A percentile compares a stretch with the other conserved stretches of the same genome.
phyloP scores from a whole-genome alignment of 2,329 filamentous ascomycete genomes.

The Aspergillus pseudoviridinutans region DNA sequence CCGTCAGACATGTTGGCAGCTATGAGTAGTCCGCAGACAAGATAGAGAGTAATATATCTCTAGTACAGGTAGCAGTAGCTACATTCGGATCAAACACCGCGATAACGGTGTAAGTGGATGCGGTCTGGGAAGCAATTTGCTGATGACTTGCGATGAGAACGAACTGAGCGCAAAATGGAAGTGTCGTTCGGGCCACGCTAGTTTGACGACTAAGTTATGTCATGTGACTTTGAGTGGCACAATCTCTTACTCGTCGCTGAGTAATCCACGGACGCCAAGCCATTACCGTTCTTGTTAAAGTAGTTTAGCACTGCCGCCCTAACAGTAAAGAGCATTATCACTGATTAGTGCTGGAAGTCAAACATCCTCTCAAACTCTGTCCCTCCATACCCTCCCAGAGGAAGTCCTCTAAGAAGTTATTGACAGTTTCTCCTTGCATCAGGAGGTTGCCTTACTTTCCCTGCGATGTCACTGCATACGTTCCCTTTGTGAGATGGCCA shows the following conservation, averaged over 20 bases:
- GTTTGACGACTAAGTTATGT: neutral
- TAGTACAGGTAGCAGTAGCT: slow-evolving; percentile 25
- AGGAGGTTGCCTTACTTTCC: neutral
- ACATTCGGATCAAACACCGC: slow-evolving; percentile 34
- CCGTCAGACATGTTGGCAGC: slow-evolving; percentile 43
- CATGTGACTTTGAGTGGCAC: neutral
- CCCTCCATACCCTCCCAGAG: neutral
- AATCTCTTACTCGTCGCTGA: neutral
- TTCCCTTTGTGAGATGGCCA: neutral
- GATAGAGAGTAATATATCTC: slow-evolving; percentile 23
- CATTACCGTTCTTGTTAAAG: neutral
- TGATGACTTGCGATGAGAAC: slow-evolving; percentile 17
- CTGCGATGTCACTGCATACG: neutral
- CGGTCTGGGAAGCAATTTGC: slow-evolving; percentile 13
- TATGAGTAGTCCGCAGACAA: slow-evolving; percentile 20
- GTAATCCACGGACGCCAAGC: neutral
- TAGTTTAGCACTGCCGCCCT: neutral
- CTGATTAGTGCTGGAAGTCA: neutral
- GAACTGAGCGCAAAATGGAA: slow-evolving; percentile 16
- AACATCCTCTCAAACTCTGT: neutral
- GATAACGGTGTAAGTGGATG: slow-evolving; percentile 24
- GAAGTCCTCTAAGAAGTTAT: neutral
- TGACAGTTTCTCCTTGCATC: neutral
- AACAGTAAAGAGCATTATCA: neutral
- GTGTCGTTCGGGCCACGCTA: slow-evolving; percentile 1